A percentile compares a stretch with the other conserved stretches of the same genome.
phyloP scores from a whole-genome alignment of 352 stramenopile species.

The Phytopythium boreale region DNA sequence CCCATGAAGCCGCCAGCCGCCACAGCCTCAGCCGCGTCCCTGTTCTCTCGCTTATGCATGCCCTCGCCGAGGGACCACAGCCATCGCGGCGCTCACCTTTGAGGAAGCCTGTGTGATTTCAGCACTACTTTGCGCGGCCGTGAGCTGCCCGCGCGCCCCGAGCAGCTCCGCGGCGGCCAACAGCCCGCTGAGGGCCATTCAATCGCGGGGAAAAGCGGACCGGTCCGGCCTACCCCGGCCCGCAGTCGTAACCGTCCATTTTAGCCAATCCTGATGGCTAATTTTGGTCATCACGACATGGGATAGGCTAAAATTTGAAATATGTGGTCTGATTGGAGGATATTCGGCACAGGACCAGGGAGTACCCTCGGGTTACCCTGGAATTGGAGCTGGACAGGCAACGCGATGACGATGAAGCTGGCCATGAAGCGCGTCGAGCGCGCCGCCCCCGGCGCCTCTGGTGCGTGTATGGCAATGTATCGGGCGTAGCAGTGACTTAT shows the following conservation, averaged over 20 bases:
- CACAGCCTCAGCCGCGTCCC: background rate
- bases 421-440: slow-evolving; percentile 31
- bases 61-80: background rate
- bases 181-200: slow-evolving; percentile 45
- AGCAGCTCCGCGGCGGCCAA: slow-evolving; percentile 2
- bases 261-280: slow-evolving; percentile 20
- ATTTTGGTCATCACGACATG: background rate
- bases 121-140: slow-evolving; percentile 55
- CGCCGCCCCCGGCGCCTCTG: slow-evolving; percentile 8
- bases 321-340: slow-evolving; percentile 7
- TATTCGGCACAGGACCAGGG: background rate
- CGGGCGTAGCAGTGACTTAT: background rate
- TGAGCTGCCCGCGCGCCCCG: slow-evolving; percentile 1
- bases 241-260: slow-evolving; percentile 13
- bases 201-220: slow-evolving; percentile 41
- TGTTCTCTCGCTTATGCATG: background rate
- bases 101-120: slow-evolving; percentile 88
- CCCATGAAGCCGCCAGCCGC: background rate
- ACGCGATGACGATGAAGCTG: slow-evolving; percentile 24
- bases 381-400: background rate
- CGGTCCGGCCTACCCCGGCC: slow-evolving; percentile 16
- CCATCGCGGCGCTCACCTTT: slow-evolving; percentile 49
- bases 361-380: background rate
- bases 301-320: slow-evolving; percentile 29
- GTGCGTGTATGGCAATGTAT: background rate